phyloP scores from a whole-genome alignment of 495 filamentous ascomycete genomes.

The Neurospora sp. region DNA sequence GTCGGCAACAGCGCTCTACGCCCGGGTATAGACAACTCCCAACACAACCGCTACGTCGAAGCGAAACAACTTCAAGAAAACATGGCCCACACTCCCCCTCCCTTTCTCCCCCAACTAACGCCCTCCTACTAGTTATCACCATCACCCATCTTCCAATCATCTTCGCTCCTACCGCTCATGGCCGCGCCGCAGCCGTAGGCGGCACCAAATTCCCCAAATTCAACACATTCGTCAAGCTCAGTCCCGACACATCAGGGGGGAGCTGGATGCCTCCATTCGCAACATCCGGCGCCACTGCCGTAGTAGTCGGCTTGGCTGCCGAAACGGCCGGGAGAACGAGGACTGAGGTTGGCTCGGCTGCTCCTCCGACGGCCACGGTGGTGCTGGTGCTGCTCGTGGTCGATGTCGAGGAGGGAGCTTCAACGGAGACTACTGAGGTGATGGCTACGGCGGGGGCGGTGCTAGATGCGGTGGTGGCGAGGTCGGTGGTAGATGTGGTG shows the following conservation, averaged over 20 bases:
- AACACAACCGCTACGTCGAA: background rate
- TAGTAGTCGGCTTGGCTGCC: background rate
- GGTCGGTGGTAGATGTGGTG: background rate
- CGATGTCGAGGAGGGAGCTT: constrained; percentile 6
- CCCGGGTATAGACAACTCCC: background rate
- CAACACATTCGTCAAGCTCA: constrained; percentile 24
- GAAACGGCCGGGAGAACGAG: constrained; percentile 7
- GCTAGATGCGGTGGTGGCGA: background rate
- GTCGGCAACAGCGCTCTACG: background rate
- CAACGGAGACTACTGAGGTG: constrained; percentile 2
- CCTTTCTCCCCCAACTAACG: background rate
- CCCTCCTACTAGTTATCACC: background rate
- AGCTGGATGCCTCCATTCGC: constrained; percentile 8
- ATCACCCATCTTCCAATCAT: background rate
- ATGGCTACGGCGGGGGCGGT: constrained; percentile 1
- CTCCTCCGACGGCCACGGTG: background rate
- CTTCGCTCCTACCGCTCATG: background rate
- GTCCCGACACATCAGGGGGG: constrained; percentile 19
- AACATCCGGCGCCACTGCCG: background rate
- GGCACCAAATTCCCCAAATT: constrained; percentile 23
- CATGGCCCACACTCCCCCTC: background rate
- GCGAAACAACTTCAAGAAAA: background rate
- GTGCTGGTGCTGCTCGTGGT: background rate
- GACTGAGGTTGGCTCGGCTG: constrained; percentile 13
- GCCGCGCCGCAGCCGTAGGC: constrained; percentile 8